Conservation (phyloP, 2,329 filamentous ascomycete genomes). For the Orbilia oligospora region DNA sequence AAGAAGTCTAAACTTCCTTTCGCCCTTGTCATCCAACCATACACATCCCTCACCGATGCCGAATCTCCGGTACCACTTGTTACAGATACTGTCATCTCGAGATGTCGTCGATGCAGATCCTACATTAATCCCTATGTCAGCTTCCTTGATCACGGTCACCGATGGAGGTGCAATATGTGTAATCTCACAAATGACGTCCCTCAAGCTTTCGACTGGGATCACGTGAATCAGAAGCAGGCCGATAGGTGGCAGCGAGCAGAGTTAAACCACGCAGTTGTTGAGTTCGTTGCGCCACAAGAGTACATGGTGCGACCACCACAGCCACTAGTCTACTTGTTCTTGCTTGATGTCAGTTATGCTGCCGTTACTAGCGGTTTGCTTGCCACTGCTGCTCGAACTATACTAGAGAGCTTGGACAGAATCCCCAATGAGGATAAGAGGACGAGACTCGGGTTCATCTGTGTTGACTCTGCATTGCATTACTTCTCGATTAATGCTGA, state of each 20-base stretch:
- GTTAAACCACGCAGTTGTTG: constrained; percentile 94
- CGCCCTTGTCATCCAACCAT: constrained; percentile 95
- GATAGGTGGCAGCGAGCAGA: constrained; percentile 94
- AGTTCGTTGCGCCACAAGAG: constrained; percentile 97
- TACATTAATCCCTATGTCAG: constrained; percentile 99
- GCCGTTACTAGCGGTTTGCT: constrained; percentile 90
- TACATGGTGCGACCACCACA: constrained; percentile 99
- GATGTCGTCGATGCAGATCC: constrained; percentile 93
- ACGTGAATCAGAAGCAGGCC: constrained; percentile 87
- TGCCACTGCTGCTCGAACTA: constrained; percentile 91
- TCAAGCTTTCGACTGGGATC: constrained; percentile 99
- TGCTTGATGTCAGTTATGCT: constrained; percentile 93
- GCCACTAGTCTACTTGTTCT: constrained; percentile 93
- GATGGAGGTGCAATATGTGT: constrained; percentile 99
- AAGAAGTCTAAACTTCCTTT: constrained; percentile 98
- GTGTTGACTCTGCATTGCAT: constrained; percentile 92
- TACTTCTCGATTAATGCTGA: constrained; percentile 97
- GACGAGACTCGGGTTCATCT: constrained; percentile 93
- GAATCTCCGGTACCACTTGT: constrained; percentile 93
- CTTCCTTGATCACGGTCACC: constrained; percentile 95
- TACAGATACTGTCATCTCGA: constrained; percentile 95
- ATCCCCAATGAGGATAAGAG: constrained; percentile 98
- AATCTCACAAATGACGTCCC: constrained; percentile 98
- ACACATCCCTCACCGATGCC: constrained; percentile 89
- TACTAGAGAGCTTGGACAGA: constrained; percentile 92